A percentile compares a stretch with the other conserved stretches of the same genome.
These are phyloP conservation scores for Lyophyllum shimeji DNA, from an alignment of 768 basidiomycete species.

Conservation along the genomic window DNA sequence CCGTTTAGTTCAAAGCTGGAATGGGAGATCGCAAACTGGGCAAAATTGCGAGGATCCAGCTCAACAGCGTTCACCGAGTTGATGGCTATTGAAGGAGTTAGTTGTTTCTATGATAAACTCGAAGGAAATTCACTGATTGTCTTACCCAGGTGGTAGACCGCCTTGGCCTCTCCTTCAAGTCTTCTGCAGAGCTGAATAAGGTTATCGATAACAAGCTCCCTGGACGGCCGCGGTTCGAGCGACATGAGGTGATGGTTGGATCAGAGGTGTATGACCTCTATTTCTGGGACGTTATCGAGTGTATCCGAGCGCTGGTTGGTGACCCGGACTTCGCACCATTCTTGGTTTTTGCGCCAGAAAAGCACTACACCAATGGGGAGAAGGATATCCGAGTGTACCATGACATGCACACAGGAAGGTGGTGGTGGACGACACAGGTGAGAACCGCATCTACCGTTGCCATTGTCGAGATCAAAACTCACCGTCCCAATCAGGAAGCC, in stretches of 20 bases:
- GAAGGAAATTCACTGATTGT: constrained; percentile 3
- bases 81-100: constrained; percentile 36
- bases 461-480: background rate
- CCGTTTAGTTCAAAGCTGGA: constrained; percentile 35
- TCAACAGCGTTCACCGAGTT: constrained; percentile 38
- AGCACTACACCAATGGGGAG: constrained; percentile 29
- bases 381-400: constrained; percentile 21
- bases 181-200: constrained; percentile 24
- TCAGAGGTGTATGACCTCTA: constrained; percentile 31
- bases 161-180: constrained; percentile 27
- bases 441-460: constrained; percentile 1
- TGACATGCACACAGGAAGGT: constrained; percentile 48
- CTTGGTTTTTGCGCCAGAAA: constrained; percentile 34
- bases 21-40: constrained; percentile 41
- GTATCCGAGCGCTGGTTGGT: constrained; percentile 32
- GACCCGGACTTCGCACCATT: constrained; percentile 30
- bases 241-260: constrained; percentile 24
- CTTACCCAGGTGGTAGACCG: constrained; percentile 21
- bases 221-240: constrained; percentile 19
- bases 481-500: background rate
- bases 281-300: constrained; percentile 31
- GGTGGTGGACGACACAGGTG: constrained; percentile 55
- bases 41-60: constrained; percentile 31
- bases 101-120: constrained; percentile 6
- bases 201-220: constrained; percentile 28